Evolutionary conservation across 2,329 filamentous ascomycete species (phyloP), one percentile per base, ranked within the genome.

Genomic region (Monilinia fructigena): DNA sequence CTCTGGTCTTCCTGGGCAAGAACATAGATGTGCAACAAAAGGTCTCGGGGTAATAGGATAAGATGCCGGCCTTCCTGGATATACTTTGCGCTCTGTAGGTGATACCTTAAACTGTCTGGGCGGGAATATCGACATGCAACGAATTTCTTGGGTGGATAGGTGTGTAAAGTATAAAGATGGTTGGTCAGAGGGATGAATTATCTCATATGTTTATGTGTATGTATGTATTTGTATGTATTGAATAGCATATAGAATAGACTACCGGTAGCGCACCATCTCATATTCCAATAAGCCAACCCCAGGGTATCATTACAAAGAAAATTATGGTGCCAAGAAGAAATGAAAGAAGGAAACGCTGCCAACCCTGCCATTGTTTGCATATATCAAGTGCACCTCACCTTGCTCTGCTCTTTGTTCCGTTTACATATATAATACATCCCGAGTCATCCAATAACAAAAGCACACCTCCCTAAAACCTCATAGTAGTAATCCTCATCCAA

Each of bases 401-500:
- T 18, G n/a, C 58, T 11, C 58, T 6, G 26, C n/a, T 50, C 4
- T 20, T 12, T 20, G 10, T 23, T 50, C 11, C 14, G 26, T 50
- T 26, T 10, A 38, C 16, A 38, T 11, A 11, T 50, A 60, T 23
- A 38, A 40, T 35, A 12, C 11, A 47, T 7, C 26, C 18, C 28
- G 26, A 23, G 11, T 7, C 18, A 26, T 40, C 35, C 7, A 40
- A 7, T 16, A 6, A 10, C 50, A 55, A 18, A 14, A 10, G 28
- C 20, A 6, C 20, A 16, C 18, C 16, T 28, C 31, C 16, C 66
- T 35, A 74, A 54, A 54, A 75, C 71, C 52, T 75, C 91, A 79
- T 96, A 98, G 79, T 90, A 97, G 77, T 96, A 99, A 77, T 97
- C 90, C 71, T 96, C 92, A 77, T 97, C 92, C 71, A 98, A 77